phyloP scores from a whole-genome alignment of 208 protist species.

The Acanthamoeba sp. region DNA sequence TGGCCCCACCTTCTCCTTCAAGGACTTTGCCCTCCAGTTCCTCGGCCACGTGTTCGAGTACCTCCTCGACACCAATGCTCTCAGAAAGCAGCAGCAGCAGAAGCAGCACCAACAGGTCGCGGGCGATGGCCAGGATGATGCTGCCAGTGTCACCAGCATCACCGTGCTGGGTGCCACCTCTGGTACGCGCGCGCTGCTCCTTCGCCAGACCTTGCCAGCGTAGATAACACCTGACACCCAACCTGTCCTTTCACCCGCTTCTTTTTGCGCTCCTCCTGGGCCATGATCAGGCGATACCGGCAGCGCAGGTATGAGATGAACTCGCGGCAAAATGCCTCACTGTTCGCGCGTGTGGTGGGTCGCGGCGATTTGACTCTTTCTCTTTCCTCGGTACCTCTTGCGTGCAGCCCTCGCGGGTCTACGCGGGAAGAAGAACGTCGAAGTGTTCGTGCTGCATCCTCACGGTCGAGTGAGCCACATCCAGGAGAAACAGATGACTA shows the following conservation, averaged over 20 bases:
- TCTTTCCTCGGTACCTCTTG: background rate
- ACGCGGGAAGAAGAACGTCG: conserved; percentile 27
- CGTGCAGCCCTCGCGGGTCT: conserved; percentile 32
- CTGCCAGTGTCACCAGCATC: conserved; percentile 50
- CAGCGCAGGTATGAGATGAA: conserved; percentile 84
- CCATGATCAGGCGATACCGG: conserved; percentile 78
- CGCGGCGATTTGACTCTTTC: too few relatives aligned
- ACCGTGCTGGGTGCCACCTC: conserved; percentile 74
- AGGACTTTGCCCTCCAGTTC: conserved; percentile 92
- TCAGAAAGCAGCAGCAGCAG: conserved; percentile 15
- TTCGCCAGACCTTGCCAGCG: background rate
- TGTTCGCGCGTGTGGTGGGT: too few relatives aligned
- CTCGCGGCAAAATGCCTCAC: too few relatives aligned
- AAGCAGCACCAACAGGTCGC: background rate
- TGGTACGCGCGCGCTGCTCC: background rate
- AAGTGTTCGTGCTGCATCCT: conserved; percentile 83
- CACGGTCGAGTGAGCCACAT: conserved; percentile 76
- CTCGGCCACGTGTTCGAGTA: conserved; percentile 89
- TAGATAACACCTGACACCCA: background rate
- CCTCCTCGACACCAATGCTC: conserved; percentile 77
- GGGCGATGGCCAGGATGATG: background rate
- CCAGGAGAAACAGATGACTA: conserved; percentile 89
- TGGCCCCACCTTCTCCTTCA: conserved; percentile 91
- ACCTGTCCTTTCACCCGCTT: background rate
- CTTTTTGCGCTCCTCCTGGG: background rate